These are phyloP conservation scores for Colletotrichum godetiae DNA, from an alignment of 2,329 filamentous ascomycete species.

Conservation along the genomic window DNA sequence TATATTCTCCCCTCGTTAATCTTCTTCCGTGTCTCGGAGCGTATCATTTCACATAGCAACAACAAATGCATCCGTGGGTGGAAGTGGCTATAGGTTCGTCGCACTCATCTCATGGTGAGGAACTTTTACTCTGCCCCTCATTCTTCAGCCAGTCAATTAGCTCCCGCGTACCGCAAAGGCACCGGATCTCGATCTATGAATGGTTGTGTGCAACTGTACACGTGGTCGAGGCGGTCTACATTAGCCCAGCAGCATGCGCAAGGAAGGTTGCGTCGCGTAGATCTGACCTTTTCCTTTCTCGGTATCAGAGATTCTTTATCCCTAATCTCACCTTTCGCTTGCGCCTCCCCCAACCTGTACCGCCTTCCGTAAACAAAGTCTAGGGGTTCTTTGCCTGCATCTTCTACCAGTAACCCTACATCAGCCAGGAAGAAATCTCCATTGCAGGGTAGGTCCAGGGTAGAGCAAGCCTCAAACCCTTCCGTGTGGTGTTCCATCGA, in stretches of 20 bases:
- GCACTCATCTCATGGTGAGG: not conserved
- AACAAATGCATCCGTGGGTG: not conserved
- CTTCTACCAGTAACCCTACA: not conserved
- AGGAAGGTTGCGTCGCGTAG: not conserved
- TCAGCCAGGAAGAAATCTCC: not conserved
- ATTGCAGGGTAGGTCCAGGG: not conserved
- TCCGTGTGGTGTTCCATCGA: constrained; percentile 5
- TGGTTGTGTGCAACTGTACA: not conserved
- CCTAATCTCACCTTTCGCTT: constrained; percentile 5
- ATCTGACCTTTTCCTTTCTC: not conserved
- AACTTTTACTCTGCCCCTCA: not conserved
- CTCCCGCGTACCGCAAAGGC: not conserved
- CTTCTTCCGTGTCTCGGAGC: no score
- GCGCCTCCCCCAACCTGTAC: not conserved
- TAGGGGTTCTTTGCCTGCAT: not conserved
- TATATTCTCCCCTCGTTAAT: not conserved
- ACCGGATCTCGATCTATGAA: not conserved
- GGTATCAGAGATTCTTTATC: not conserved
- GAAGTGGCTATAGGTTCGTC: not conserved
- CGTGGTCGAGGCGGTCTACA: not conserved
- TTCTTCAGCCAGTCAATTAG: not conserved
- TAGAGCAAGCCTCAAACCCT: not conserved
- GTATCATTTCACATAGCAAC: not conserved
- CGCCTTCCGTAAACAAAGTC: not conserved
- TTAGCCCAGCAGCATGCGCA: not conserved